These are phyloP conservation scores for Candida loeiensis DNA, from an alignment of 805 yeast species.

Conservation along the genomic window DNA sequence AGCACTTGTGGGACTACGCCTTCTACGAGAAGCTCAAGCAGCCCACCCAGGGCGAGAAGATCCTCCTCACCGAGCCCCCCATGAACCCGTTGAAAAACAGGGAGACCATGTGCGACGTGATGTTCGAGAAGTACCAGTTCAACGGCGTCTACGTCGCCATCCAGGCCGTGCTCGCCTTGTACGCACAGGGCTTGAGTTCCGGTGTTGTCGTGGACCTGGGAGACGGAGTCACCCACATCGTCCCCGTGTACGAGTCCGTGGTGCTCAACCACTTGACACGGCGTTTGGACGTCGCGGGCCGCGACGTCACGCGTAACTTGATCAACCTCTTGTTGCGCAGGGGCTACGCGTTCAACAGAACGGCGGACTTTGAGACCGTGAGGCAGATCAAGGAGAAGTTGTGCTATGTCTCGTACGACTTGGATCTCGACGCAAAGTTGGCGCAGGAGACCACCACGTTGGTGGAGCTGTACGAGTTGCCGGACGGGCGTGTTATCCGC, in stretches of 20 bases:
- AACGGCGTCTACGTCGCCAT: constrained; percentile 94
- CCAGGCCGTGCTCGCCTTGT: constrained; percentile 96
- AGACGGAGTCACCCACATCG: constrained; percentile 97
- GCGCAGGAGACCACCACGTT: constrained; percentile 94
- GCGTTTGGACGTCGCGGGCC: constrained; percentile 94
- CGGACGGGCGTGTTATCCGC: constrained; percentile 92
- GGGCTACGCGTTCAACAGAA: constrained; percentile 96
- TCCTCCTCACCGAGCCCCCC: constrained; percentile 94
- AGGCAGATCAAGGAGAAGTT: constrained; percentile 96
- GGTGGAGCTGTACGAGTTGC: constrained; percentile 87
- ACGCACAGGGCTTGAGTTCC: constrained; percentile 93
- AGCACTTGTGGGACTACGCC: constrained; percentile 95
- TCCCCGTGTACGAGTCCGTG: constrained; percentile 95
- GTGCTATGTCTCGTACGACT: constrained; percentile 92
- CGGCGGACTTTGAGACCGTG: constrained; percentile 98
- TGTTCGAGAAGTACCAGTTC: constrained; percentile 87
- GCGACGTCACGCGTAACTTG: constrained; percentile 96
- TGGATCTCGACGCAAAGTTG: constrained; percentile 81
- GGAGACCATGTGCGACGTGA: constrained; percentile 85
- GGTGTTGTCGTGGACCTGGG: constrained; percentile 99
- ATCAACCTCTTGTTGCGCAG: constrained; percentile 88
- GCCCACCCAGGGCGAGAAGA: constrained; percentile 69
- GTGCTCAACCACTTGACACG: constrained; percentile 92
- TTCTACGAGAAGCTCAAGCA: constrained; percentile 86
- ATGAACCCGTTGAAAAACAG: constrained; percentile 92